phyloP scores from a whole-genome alignment of 2,329 filamentous ascomycete species.

The Exophiala spinifera region DNA sequence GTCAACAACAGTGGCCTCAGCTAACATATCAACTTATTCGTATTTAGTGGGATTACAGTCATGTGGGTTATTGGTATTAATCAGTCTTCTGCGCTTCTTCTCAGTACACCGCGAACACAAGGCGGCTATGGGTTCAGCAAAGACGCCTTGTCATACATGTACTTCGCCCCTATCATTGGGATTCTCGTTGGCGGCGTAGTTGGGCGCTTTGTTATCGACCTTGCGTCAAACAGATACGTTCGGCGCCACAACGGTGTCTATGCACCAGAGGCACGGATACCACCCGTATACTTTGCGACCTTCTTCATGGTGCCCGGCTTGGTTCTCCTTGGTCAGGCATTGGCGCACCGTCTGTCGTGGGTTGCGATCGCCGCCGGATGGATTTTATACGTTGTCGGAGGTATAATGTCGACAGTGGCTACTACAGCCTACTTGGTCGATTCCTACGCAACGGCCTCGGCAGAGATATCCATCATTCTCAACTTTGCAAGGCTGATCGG shows the following conservation, averaged over 20 bases:
- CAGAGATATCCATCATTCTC: slow-evolving; percentile 52
- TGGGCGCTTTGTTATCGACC: slow-evolving; percentile 36
- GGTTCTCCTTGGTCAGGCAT: slow-evolving; percentile 30
- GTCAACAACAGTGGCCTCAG: too few relatives aligned
- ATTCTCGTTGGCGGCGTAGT: slow-evolving; percentile 34
- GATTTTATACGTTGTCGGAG: slow-evolving; percentile 9
- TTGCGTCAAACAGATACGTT: neutral
- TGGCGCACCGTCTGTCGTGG: slow-evolving; percentile 16
- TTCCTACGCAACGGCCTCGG: slow-evolving; percentile 52
- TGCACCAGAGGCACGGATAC: slow-evolving; percentile 1
- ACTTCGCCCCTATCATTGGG: slow-evolving; percentile 35
- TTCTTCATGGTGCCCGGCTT: slow-evolving; percentile 6
- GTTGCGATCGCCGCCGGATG: slow-evolving; percentile 4
- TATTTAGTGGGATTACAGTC: neutral
- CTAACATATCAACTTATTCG: neutral
- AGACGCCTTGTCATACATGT: neutral
- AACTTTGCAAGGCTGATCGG: slow-evolving; percentile 49
- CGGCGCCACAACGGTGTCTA: neutral
- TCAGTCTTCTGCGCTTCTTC: neutral
- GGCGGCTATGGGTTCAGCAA: slow-evolving; percentile 7
- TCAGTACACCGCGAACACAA: neutral
- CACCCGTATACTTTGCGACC: neutral
- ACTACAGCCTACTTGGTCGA: slow-evolving; percentile 53
- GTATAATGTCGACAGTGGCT: slow-evolving; percentile 37
- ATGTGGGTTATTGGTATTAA: slow-evolving; percentile 5